These are phyloP conservation scores for Omphalotus guepiniiformis DNA, from an alignment of 768 basidiomycete species.

Conservation along the genomic window DNA sequence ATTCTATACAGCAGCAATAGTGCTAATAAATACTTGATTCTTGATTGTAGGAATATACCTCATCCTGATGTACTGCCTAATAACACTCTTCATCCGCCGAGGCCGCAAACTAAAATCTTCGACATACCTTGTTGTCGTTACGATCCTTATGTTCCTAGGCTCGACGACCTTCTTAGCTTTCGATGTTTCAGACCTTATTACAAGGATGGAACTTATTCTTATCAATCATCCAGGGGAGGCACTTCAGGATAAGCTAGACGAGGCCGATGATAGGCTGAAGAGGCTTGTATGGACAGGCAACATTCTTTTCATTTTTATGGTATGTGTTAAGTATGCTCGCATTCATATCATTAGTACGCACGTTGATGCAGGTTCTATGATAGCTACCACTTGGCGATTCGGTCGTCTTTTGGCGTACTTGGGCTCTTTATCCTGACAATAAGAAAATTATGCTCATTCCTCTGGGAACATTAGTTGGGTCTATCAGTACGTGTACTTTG, in stretches of 20 bases:
- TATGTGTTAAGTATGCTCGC: conserved; percentile 10
- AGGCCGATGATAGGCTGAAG: conserved; percentile 19
- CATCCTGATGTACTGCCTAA: conserved; percentile 13
- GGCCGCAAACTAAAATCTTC: conserved; percentile 14
- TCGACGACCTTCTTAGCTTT: conserved; percentile 23
- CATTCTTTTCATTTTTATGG: conserved; percentile 29
- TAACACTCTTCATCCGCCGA: conserved; percentile 14
- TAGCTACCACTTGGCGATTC: conserved; percentile 26
- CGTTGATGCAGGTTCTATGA: background rate
- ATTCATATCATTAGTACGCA: background rate
- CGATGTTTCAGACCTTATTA: conserved; percentile 24
- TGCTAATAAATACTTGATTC: background rate
- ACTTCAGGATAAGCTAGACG: conserved; percentile 16
- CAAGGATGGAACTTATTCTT: conserved; percentile 23
- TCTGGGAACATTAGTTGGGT: conserved; percentile 23
- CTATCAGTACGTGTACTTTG: conserved; percentile 16
- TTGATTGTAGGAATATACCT: conserved; percentile 13
- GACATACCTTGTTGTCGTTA: conserved; percentile 19
- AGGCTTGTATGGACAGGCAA: conserved; percentile 25
- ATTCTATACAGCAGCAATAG: background rate
- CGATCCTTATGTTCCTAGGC: conserved; percentile 23
- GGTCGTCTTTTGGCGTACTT: conserved; percentile 29
- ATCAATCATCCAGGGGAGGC: conserved; percentile 17
- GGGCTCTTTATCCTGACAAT: conserved; percentile 18
- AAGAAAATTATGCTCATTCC: conserved; percentile 18